Percentiles rank a stretch among this genome's conserved stretches.
Evolutionary conservation across 148 eudicot species (phyloP).

Genomic region (Nepenthes gracilis): DNA sequence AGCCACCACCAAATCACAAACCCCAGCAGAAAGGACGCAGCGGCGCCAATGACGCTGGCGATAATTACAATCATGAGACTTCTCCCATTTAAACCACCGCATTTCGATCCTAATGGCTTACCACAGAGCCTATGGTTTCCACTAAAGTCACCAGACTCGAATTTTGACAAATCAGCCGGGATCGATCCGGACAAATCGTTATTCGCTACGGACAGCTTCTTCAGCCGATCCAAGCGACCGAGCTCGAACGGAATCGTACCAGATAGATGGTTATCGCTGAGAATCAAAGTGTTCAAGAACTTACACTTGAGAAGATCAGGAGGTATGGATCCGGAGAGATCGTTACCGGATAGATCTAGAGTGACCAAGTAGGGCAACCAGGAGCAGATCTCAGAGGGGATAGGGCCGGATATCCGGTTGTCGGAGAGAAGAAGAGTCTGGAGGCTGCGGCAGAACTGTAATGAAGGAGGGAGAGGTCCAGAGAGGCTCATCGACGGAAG

Average conservation of each 20-base stretch:
- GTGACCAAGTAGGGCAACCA: constrained; percentile 71
- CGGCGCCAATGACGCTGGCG: constrained; percentile 65
- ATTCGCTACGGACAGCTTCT: constrained; percentile 32
- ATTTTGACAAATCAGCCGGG: constrained; percentile 21
- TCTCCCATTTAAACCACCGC: constrained; percentile 43
- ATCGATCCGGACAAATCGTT: constrained; percentile 50
- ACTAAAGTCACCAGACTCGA: constrained; percentile 18
- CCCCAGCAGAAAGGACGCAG: constrained; percentile 41
- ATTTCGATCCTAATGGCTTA: constrained; percentile 29
- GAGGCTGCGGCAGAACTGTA: constrained; percentile 40
- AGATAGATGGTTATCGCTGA: constrained; percentile 39
- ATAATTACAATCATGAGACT: constrained; percentile 48
- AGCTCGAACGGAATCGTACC: constrained; percentile 52
- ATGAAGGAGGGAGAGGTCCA: constrained; percentile 34
- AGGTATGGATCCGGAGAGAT: constrained; percentile 47
- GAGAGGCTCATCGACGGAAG: constrained; percentile 31
- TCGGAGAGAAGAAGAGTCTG: constrained; percentile 50
- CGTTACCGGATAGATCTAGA: constrained; percentile 62
- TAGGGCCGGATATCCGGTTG: constrained; percentile 41
- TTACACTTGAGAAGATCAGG: constrained; percentile 39
- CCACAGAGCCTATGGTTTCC: constrained; percentile 74
- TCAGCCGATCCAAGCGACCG: constrained; percentile 45
- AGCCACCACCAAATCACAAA: constrained; percentile 71
- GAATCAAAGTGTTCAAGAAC: constrained; percentile 40
- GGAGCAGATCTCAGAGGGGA: constrained; percentile 48